Evolutionary conservation across 2,329 filamentous ascomycete genomes (phyloP), one percentile per base, ranked within the genome.

Genomic region (Incumbomyces lentus): DNA sequence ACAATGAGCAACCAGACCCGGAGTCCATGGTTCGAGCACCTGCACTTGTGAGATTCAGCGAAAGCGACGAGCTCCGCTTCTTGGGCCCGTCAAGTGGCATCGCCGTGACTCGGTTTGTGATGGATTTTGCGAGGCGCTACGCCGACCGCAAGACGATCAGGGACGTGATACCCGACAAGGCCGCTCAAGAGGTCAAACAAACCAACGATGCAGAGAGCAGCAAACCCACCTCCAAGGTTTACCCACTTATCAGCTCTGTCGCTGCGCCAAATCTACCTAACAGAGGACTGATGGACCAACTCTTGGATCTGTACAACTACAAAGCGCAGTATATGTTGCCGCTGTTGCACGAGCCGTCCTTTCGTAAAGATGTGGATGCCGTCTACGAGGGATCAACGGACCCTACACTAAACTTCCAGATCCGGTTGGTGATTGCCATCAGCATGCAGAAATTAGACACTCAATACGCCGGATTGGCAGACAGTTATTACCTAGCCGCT

Each of bases 101-200:
- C 58, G 86, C 88, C 60, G 94, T 96, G 71, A 94, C 89, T 11
- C 81, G 90, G 26, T 74, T 96, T 55, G 82, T 98, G 10, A 95
- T 98, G 84, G 89, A 95, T 63, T 81, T 95, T 65, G 90, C 90
- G 44, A 96, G 95, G 68, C 83, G 88, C 52, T 94, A 90, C 59
- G 93, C 88, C 19, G 84, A 92, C 59, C 84, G 87, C 4, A 86
- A 88, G 64, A 87, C 83, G 54, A 95, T 96, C 62, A 88, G 87
- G 48, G 88, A 95, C 56, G 81, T 96, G 41, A 86, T 95, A 29
- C 86, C 89, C 2, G 84, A 89, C 76, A 61, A 79, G 68, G 64
- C 79, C 64, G 60, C 80, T 67, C 68, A 78, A 71, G 69, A 79
- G 61, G 72, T 84, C 69, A 73, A 82, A 76, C 76, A 84, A 70